Conservation (phyloP, 495 filamentous ascomycete species). For the Lindgomyces ingoldianus region DNA sequence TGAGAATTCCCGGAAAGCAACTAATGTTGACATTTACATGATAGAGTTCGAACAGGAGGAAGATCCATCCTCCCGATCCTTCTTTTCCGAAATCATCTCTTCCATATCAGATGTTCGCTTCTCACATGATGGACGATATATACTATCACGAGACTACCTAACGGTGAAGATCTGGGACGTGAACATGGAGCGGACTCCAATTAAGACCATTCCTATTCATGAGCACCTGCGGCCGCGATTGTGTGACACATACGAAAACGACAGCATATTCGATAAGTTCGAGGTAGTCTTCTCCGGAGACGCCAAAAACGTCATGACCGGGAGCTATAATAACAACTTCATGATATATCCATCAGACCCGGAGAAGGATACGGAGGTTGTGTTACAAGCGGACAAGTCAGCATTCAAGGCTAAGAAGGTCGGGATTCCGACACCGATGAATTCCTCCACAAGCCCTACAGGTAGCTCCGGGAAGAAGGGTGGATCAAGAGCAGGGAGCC, state of each 20-base stretch:
- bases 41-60: conserved; percentile 99
- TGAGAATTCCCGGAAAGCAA: background rate
- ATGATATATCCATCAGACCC: conserved; percentile 99
- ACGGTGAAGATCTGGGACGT: conserved; percentile 99
- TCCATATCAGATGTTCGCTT: conserved; percentile 99
- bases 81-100: conserved; percentile 99
- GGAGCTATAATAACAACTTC: conserved; percentile 99
- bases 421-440: conserved; percentile 95
- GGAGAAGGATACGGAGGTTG: conserved; percentile 93
- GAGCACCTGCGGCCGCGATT: conserved; percentile 92
- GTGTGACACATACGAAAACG: conserved; percentile 98
- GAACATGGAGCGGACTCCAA: conserved; percentile 93
- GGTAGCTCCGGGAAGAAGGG: conserved; percentile 69
- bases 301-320: conserved; percentile 98
- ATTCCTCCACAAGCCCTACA: conserved; percentile 70
- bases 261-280: conserved; percentile 99
- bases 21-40: conserved; percentile 19
- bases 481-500: conserved; percentile 83
- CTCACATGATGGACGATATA: conserved; percentile 93
- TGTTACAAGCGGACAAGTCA: conserved; percentile 96
- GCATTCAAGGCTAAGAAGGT: conserved; percentile 99
- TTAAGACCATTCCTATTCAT: conserved; percentile 98
- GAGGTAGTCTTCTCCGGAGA: conserved; percentile 99
- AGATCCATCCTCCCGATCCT: conserved; percentile 96
- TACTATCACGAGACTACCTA: conserved; percentile 94